Conservation (phyloP, 345 rosid species). For the Murraya koenigii region DNA sequence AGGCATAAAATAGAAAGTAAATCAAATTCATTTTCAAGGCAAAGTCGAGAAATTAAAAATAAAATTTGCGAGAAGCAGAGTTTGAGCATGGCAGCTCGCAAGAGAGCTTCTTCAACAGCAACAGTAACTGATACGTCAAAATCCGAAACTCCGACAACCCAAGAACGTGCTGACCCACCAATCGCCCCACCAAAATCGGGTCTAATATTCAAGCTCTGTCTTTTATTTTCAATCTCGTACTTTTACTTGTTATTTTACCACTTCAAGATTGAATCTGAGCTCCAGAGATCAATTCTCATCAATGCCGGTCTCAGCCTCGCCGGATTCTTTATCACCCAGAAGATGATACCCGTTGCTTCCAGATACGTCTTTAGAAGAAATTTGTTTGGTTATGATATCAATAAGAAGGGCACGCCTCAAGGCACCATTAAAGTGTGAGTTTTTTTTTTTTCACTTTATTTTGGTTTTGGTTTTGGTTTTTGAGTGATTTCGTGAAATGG, state of each 20-base stretch:
- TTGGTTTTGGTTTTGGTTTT: background rate
- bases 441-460: background rate
- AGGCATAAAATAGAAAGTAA: background rate
- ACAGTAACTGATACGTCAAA: conserved; percentile 7
- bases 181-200: conserved; percentile 70
- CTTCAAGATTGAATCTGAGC: conserved; percentile 57
- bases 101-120: conserved; percentile 44
- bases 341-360: conserved; percentile 88
- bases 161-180: conserved; percentile 38
- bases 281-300: conserved; percentile 72
- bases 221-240: conserved; percentile 55
- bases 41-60: background rate
- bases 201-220: conserved; percentile 52
- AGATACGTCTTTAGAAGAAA: conserved; percentile 75
- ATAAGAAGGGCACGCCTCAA: conserved; percentile 87
- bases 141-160: background rate
- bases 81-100: conserved; percentile 73
- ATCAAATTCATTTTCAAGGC: background rate
- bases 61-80: background rate
- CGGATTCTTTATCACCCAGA: conserved; percentile 68
- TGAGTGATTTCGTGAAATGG: background rate
- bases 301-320: conserved; percentile 78
- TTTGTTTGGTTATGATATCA: conserved; percentile 93
- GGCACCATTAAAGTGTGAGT: conserved; percentile 90
- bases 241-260: conserved; percentile 62